Evolutionary conservation across 768 basidiomycete genomes (phyloP).

Genomic region (Gymnopilus dilepis): DNA sequence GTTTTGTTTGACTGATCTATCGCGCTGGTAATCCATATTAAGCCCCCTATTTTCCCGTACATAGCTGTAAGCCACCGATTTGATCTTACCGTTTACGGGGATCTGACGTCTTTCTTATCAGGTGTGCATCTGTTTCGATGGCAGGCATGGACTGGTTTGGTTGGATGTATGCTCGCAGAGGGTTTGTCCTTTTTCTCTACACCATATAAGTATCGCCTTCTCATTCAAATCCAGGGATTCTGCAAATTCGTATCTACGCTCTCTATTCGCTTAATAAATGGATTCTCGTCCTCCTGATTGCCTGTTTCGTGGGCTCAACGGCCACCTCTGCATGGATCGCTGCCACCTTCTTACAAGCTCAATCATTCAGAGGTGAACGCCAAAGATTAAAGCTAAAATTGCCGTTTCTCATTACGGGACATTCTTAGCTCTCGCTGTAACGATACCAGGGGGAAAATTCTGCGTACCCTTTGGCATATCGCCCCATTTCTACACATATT

Average conservation of each 20-base stretch:
- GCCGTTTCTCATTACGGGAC: neutral
- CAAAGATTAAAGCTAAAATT: neutral
- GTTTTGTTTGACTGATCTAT: slow-evolving; percentile 12
- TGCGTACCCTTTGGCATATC: slow-evolving; percentile 49
- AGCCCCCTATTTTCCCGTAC: neutral
- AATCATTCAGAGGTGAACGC: slow-evolving; percentile 45
- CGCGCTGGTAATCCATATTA: neutral
- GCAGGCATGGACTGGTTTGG: slow-evolving; percentile 66
- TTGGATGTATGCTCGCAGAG: slow-evolving; percentile 60
- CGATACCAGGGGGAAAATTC: slow-evolving; percentile 36
- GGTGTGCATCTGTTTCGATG: slow-evolving; percentile 56
- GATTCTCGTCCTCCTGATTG: slow-evolving; percentile 51
- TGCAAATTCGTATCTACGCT: slow-evolving; percentile 69
- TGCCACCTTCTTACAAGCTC: slow-evolving; percentile 42
- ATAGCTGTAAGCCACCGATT: slow-evolving; percentile 36
- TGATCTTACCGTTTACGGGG: too few relatives aligned
- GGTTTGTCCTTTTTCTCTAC: slow-evolving; percentile 39
- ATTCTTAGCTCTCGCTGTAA: slow-evolving; percentile 26
- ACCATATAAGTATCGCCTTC: neutral
- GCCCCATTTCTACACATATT: slow-evolving; percentile 55
- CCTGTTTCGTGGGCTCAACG: slow-evolving; percentile 44
- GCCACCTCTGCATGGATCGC: slow-evolving; percentile 52
- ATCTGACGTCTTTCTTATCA: slow-evolving; percentile 22
- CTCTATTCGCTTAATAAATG: slow-evolving; percentile 59
- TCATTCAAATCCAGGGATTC: slow-evolving; percentile 45